Evolutionary conservation across 768 basidiomycete species (phyloP).

Genomic region (Psilocybe tampanensis): DNA sequence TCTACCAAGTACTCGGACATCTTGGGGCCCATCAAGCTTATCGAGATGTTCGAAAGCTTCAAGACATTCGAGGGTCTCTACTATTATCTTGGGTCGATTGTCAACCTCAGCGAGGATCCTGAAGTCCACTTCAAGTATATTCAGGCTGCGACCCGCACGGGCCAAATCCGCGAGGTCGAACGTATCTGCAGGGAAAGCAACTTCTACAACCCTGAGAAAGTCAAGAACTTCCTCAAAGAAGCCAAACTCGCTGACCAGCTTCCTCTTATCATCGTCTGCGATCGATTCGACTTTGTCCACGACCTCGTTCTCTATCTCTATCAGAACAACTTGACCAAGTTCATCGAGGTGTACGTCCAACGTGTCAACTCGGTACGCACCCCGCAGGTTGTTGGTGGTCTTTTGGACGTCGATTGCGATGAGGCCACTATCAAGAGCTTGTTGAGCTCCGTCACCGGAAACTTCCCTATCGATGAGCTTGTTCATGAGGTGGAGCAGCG

Average conservation of each 20-base stretch:
- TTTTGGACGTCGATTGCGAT: slow-evolving; percentile 98
- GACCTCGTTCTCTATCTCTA: slow-evolving; percentile 98
- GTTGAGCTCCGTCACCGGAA: slow-evolving; percentile 92
- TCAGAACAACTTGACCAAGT: slow-evolving; percentile 94
- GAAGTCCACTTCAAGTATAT: slow-evolving; percentile 99
- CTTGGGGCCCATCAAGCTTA: slow-evolving; percentile 94
- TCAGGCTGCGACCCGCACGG: slow-evolving; percentile 96
- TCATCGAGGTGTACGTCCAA: slow-evolving; percentile 99
- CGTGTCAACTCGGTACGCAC: slow-evolving; percentile 96
- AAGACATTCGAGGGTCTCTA: slow-evolving; percentile 98
- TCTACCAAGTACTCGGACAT: slow-evolving; percentile 99
- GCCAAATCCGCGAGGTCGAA: slow-evolving; percentile 98
- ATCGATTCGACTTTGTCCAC: slow-evolving; percentile 99
- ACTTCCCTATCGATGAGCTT: slow-evolving; percentile 97
- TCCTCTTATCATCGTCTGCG: slow-evolving; percentile 99
- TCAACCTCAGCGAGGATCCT: slow-evolving; percentile 93
- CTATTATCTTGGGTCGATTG: slow-evolving; percentile 97
- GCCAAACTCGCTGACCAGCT: slow-evolving; percentile 96
- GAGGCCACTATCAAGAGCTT: slow-evolving; percentile 93
- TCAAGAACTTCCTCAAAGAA: slow-evolving; percentile 99
- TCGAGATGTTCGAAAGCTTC: slow-evolving; percentile 98
- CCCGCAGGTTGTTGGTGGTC: slow-evolving; percentile 94
- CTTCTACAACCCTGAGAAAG: slow-evolving; percentile 98
- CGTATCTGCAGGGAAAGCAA: slow-evolving; percentile 98
- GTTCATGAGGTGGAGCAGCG: slow-evolving; percentile 97